Conservation (phyloP, 805 yeast species). For the Saturnispora halmiae region DNA sequence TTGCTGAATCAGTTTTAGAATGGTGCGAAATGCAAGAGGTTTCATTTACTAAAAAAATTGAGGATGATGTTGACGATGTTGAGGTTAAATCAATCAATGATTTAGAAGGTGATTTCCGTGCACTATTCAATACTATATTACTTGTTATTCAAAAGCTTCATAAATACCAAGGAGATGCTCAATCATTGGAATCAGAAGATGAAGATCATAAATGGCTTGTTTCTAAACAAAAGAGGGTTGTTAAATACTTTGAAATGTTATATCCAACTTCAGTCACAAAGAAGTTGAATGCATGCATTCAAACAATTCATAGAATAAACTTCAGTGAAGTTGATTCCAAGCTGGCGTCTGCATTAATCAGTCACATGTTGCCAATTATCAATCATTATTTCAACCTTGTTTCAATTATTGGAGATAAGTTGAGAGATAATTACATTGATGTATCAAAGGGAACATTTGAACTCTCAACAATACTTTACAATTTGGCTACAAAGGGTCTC, state of each 20-base stretch:
- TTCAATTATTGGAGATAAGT: conserved; percentile 34
- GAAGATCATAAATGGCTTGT: conserved; percentile 47
- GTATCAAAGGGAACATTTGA: conserved; percentile 55
- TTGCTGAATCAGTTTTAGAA: conserved; percentile 37
- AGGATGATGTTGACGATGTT: conserved; percentile 19
- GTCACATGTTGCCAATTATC: conserved; percentile 55
- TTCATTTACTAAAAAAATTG: background rate
- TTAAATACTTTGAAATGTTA: conserved; percentile 32
- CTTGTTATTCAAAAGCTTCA: conserved; percentile 57
- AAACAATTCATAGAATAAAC: conserved; percentile 29
- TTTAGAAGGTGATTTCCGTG: conserved; percentile 41
- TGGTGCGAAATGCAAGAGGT: conserved; percentile 34
- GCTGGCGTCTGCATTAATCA: conserved; percentile 38
- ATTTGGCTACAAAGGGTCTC: conserved; percentile 72
- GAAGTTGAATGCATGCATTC: conserved; percentile 24
- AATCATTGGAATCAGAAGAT: conserved; percentile 32
- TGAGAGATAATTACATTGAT: conserved; percentile 40
- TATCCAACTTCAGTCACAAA: conserved; percentile 18
- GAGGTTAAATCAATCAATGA: conserved; percentile 25
- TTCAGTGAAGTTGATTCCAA: conserved; percentile 32
- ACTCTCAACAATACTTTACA: conserved; percentile 45
- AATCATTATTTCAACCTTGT: conserved; percentile 49
- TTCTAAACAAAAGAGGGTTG: conserved; percentile 36
- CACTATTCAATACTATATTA: conserved; percentile 49
- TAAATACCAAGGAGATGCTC: conserved; percentile 25